phyloP scores from a whole-genome alignment of 2,329 filamentous ascomycete genomes.

The Alternaria arbusti region DNA sequence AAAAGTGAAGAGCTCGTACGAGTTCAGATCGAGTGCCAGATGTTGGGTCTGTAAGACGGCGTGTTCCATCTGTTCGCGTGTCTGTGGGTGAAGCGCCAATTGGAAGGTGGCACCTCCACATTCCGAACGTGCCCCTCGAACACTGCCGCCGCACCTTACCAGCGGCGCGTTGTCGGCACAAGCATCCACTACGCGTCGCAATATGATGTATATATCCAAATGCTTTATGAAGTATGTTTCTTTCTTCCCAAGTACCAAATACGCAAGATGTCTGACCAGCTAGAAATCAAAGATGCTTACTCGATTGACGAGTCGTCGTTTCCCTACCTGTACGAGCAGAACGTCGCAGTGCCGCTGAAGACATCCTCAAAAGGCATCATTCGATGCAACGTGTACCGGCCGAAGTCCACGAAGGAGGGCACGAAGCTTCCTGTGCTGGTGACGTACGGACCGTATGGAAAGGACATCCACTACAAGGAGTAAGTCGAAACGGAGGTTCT shows the following conservation, averaged over 20 bases:
- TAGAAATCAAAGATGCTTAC: constrained; percentile 42
- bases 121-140: constrained; percentile 22
- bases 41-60: background rate
- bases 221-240: background rate
- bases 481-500: constrained; percentile 22
- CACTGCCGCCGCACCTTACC: constrained; percentile 2
- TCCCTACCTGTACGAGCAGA: constrained; percentile 59
- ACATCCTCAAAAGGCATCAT: constrained; percentile 50
- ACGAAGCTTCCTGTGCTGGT: constrained; percentile 65
- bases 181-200: constrained; percentile 15
- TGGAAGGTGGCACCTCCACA: constrained; percentile 19
- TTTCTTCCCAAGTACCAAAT: background rate
- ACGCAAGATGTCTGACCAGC: constrained; percentile 32
- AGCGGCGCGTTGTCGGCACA: constrained; percentile 8
- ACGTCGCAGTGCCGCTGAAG: constrained; percentile 56
- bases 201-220: constrained; percentile 25
- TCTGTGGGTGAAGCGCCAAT: background rate
- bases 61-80: background rate
- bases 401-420: constrained; percentile 46
- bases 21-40: background rate
- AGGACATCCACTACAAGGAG: constrained; percentile 70
- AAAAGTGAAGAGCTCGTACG: background rate
- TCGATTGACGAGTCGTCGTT: constrained; percentile 44
- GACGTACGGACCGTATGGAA: constrained; percentile 77
- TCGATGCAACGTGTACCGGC: constrained; percentile 60